phyloP scores from a whole-genome alignment of 2,329 filamentous ascomycete genomes.

The Colletotrichum karsti region DNA sequence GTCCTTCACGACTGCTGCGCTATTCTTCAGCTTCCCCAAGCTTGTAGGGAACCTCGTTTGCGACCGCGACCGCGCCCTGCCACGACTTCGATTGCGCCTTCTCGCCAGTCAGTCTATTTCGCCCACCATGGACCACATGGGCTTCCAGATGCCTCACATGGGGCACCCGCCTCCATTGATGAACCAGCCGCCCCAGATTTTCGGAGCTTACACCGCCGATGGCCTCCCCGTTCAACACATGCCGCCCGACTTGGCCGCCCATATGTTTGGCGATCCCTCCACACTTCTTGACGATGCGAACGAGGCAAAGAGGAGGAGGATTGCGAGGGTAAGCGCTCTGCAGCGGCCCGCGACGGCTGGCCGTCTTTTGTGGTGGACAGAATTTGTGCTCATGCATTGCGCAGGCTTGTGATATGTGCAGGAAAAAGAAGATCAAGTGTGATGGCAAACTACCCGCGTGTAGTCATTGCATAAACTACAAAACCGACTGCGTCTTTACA shows the following conservation, averaged over 20 bases:
- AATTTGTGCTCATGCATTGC: slow-evolving; percentile 15
- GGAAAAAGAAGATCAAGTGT: slow-evolving; percentile 98
- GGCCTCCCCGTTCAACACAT: slow-evolving; percentile 65
- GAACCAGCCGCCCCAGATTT: slow-evolving; percentile 75
- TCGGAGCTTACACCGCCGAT: slow-evolving; percentile 69
- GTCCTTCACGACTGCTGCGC: not conserved
- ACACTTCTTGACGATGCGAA: slow-evolving; percentile 71
- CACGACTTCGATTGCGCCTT: not conserved
- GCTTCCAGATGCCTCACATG: slow-evolving; percentile 67
- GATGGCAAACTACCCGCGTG: slow-evolving; percentile 95
- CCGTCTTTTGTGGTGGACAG: not conserved
- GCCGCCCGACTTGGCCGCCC: slow-evolving; percentile 65
- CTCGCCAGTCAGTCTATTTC: not conserved
- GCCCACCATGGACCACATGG: slow-evolving; percentile 59
- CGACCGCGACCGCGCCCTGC: not conserved
- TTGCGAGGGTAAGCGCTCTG: slow-evolving; percentile 72
- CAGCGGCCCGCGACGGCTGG: not conserved
- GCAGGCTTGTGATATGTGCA: slow-evolving; percentile 94
- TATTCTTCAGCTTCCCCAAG: not conserved
- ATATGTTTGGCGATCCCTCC: slow-evolving; percentile 67
- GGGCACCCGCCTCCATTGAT: slow-evolving; percentile 63
- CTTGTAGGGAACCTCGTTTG: not conserved
- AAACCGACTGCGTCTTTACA: slow-evolving; percentile 96
- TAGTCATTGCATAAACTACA: slow-evolving; percentile 96
- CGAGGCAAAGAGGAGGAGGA: slow-evolving; percentile 88